phyloP scores from a whole-genome alignment of 2,329 filamentous ascomycete species.

The Fusarium sp. region DNA sequence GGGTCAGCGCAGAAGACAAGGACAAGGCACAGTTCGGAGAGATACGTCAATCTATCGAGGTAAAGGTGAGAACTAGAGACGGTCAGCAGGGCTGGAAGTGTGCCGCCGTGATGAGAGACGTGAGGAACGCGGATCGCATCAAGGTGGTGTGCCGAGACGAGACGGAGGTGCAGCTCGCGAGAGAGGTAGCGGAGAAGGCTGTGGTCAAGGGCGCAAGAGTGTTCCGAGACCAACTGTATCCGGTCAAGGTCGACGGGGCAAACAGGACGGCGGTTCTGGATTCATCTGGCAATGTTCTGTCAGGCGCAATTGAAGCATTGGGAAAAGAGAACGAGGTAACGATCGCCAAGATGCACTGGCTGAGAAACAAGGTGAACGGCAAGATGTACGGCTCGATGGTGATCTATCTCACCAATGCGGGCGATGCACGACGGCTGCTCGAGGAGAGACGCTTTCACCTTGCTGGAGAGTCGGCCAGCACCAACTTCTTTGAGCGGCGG shows the following conservation, averaged over 20 bases:
- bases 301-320: neutral
- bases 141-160: neutral
- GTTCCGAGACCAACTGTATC: neutral
- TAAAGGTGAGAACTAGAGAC: neutral
- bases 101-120: neutral
- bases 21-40: neutral
- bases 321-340: neutral
- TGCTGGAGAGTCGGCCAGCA: neutral
- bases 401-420: neutral
- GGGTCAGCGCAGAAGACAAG: neutral
- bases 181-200: neutral
- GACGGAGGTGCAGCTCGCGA: neutral
- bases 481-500: neutral
- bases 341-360: neutral
- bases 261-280: slow-evolving; percentile 6
- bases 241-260: neutral
- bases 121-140: neutral
- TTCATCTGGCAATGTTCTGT: neutral
- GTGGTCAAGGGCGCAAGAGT: neutral
- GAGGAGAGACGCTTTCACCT: slow-evolving; percentile 4
- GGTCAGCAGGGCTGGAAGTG: neutral
- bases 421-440: neutral
- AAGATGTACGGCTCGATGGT: slow-evolving; percentile 1
- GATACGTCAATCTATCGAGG: slow-evolving; percentile 6
- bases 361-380: neutral